A percentile compares a stretch with the other conserved stretches of the same genome.
These are phyloP conservation scores for Colletotrichum lupini DNA, from an alignment of 2,329 filamentous ascomycete species.

Conservation along the genomic window DNA sequence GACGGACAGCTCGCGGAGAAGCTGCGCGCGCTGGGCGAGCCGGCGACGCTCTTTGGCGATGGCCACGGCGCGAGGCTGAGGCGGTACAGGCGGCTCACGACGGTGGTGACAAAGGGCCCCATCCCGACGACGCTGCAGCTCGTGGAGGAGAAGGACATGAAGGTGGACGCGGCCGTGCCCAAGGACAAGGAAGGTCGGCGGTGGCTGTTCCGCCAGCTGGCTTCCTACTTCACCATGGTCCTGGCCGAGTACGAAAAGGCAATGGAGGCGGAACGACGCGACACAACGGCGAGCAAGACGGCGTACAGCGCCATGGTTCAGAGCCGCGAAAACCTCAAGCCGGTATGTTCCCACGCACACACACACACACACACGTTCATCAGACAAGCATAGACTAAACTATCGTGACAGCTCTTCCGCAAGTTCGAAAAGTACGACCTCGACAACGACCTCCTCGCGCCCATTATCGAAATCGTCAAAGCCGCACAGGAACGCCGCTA, in stretches of 20 bases:
- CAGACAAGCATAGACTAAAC: slow-evolving; percentile 13
- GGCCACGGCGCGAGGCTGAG: slow-evolving; percentile 74
- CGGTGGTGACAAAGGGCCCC: slow-evolving; percentile 76
- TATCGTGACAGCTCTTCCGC: slow-evolving; percentile 73
- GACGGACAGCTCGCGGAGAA: slow-evolving; percentile 77
- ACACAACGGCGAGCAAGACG: slow-evolving; percentile 82
- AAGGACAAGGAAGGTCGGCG: slow-evolving; percentile 72
- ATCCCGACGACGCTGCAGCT: slow-evolving; percentile 87
- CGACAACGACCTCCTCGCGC: slow-evolving; percentile 81
- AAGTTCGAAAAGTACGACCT: slow-evolving; percentile 86
- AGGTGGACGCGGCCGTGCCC: slow-evolving; percentile 73
- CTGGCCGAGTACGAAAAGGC: slow-evolving; percentile 87
- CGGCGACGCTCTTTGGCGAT: slow-evolving; percentile 84
- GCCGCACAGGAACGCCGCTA: slow-evolving; percentile 92
- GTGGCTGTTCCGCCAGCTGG: slow-evolving; percentile 87
- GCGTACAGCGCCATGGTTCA: slow-evolving; percentile 89
- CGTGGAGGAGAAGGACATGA: slow-evolving; percentile 90
- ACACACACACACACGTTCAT: background rate
- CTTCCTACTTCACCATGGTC: slow-evolving; percentile 97
- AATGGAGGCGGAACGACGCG: slow-evolving; percentile 71
- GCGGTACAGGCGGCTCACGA: slow-evolving; percentile 75
- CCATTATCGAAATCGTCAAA: slow-evolving; percentile 90
- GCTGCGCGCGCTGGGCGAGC: slow-evolving; percentile 79
- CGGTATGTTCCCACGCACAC: slow-evolving; percentile 56
- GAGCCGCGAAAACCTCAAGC: slow-evolving; percentile 87